Evolutionary conservation across 345 rosid species (phyloP).

Genomic region (Kernera saxatilis): DNA sequence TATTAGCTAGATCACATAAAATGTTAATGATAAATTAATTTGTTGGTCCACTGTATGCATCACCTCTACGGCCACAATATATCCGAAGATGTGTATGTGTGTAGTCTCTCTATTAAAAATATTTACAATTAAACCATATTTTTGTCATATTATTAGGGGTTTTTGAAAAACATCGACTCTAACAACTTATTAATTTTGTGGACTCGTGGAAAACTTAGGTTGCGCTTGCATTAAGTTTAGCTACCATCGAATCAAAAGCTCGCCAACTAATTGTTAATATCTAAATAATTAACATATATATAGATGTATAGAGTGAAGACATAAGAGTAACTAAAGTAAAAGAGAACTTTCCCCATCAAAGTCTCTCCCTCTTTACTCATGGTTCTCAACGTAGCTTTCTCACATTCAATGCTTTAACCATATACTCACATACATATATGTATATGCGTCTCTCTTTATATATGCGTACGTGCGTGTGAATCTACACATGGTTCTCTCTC

Average conservation of each 20-base stretch:
- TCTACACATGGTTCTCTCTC: background rate
- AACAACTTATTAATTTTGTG: slow-evolving; percentile 20
- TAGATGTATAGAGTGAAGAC: slow-evolving; percentile 13
- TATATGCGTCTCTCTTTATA: slow-evolving; percentile 23
- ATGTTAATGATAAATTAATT: background rate
- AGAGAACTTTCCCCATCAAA: slow-evolving; percentile 24
- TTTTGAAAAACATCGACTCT: background rate
- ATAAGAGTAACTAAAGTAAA: slow-evolving; percentile 26
- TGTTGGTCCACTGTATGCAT: slow-evolving; percentile 18
- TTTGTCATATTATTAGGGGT: slow-evolving; percentile 2
- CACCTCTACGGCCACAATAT: slow-evolving; percentile 3
- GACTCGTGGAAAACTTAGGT: slow-evolving; percentile 27
- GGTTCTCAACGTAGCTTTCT: slow-evolving; percentile 28
- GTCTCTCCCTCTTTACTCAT: slow-evolving; percentile 31
- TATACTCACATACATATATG: background rate
- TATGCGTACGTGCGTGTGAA: slow-evolving; percentile 11
- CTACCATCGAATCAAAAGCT: slow-evolving; percentile 21
- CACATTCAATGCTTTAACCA: slow-evolving; percentile 31
- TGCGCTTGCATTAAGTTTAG: slow-evolving; percentile 18
- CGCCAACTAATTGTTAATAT: slow-evolving; percentile 19
- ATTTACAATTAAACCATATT: background rate
- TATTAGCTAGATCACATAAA: background rate
- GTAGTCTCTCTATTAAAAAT: background rate
- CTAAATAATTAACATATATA: background rate
- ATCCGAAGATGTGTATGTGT: background rate